Percentiles rank a stretch among this genome's conserved stretches.
phyloP scores from a whole-genome alignment of 1,139 yeast species.

The Candida sp. region DNA sequence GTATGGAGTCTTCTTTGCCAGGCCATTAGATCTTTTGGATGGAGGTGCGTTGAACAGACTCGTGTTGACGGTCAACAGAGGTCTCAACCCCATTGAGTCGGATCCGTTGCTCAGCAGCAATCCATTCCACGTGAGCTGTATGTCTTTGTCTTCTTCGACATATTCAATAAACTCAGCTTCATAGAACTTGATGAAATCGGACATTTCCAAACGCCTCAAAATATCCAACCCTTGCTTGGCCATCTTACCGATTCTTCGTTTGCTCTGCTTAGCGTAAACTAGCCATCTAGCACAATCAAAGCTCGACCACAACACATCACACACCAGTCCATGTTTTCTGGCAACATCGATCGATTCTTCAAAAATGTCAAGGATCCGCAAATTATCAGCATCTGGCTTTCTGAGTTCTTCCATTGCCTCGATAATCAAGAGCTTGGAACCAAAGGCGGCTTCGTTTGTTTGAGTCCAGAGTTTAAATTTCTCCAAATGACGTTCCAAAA shows the following conservation, averaged over 20 bases:
- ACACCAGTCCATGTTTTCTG: constrained; percentile 28
- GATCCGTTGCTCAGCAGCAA: constrained; percentile 16
- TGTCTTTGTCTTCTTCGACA: constrained; percentile 17
- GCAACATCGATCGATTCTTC: constrained; percentile 51
- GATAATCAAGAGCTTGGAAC: constrained; percentile 34
- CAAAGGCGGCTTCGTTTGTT: constrained; percentile 39
- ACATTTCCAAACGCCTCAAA: constrained; percentile 22
- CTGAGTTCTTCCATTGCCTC: constrained; percentile 31
- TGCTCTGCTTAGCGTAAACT: constrained; percentile 24
- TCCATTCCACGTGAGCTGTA: constrained; percentile 35
- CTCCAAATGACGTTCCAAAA: constrained; percentile 17
- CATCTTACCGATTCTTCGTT: constrained; percentile 20
- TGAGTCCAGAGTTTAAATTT: constrained; percentile 35
- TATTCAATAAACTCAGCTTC: constrained; percentile 21
- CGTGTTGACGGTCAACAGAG: background rate
- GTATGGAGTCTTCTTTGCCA: background rate
- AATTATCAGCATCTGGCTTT: constrained; percentile 25
- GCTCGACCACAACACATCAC: constrained; percentile 47
- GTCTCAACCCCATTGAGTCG: background rate
- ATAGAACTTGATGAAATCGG: constrained; percentile 15
- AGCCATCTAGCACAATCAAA: constrained; percentile 55
- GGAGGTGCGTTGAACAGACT: background rate
- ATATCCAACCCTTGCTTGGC: constrained; percentile 24
- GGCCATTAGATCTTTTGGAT: background rate
- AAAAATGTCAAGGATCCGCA: constrained; percentile 47